phyloP scores from a whole-genome alignment of 306 rosid species.

The Myrica gale region DNA sequence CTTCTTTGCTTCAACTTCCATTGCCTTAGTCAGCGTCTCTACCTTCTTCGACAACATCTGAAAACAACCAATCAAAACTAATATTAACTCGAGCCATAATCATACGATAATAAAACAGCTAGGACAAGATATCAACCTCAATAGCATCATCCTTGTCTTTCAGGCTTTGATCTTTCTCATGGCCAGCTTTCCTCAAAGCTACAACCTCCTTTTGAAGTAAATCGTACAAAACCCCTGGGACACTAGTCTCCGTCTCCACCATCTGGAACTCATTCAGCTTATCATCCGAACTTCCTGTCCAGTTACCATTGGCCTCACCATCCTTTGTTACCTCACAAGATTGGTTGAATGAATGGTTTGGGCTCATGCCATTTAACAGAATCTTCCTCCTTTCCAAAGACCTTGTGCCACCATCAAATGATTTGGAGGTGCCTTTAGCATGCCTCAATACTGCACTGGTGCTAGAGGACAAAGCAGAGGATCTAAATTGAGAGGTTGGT shows the following conservation, averaged over 20 bases:
- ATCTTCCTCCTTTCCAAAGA: slow-evolving; percentile 88
- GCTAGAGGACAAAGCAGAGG: slow-evolving; percentile 54
- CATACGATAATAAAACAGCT: slow-evolving; percentile 6
- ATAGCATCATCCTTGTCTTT: slow-evolving; percentile 97
- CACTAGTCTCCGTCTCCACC: slow-evolving; percentile 65
- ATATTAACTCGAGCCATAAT: slow-evolving; percentile 15
- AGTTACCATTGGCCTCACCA: slow-evolving; percentile 46
- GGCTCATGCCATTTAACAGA: slow-evolving; percentile 66
- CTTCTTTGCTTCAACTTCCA: slow-evolving; percentile 99
- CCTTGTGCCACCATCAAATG: slow-evolving; percentile 97
- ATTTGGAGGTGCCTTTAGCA: slow-evolving; percentile 96
- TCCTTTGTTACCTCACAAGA: slow-evolving; percentile 74
- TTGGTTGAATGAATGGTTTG: slow-evolving; percentile 69
- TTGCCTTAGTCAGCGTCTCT: slow-evolving; percentile 95
- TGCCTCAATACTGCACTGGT: slow-evolving; percentile 81
- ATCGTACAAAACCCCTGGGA: slow-evolving; percentile 83
- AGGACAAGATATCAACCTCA: slow-evolving; percentile 58
- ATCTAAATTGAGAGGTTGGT: slow-evolving; percentile 63
- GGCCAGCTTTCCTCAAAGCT: slow-evolving; percentile 84
- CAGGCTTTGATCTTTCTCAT: slow-evolving; percentile 96
- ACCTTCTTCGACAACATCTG: slow-evolving; percentile 99
- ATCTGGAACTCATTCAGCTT: slow-evolving; percentile 69
- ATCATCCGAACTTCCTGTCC: slow-evolving; percentile 79
- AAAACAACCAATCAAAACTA: slow-evolving; percentile 27
- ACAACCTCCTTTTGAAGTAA: slow-evolving; percentile 95